Evolutionary conservation across 257 asterid genomes (phyloP).

Genomic region (Gentiana straminea): DNA sequence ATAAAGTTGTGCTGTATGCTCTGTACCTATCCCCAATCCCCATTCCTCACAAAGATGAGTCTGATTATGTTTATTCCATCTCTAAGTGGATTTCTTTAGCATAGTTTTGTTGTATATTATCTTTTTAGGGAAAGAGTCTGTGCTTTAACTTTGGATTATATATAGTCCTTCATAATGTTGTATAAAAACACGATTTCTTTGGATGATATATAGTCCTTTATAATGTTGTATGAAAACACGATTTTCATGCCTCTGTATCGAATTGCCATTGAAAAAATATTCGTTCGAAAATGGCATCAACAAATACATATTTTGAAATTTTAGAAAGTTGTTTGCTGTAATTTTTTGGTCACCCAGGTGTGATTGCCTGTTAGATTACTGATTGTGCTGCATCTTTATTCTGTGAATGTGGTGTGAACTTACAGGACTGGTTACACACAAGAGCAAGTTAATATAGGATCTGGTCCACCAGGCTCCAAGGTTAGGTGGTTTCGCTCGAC

Average conservation of each 20-base stretch:
- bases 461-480: constrained; percentile 93
- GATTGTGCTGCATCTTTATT: neutral
- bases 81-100: neutral
- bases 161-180: no score
- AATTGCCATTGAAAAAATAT: neutral
- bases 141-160: no score
- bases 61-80: no score
- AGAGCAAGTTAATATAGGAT: constrained; percentile 69
- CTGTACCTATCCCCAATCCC: no score
- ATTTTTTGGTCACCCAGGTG: neutral
- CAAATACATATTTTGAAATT: neutral
- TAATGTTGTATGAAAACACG: no score
- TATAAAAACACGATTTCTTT: no score
- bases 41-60: no score
- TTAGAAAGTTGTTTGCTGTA: neutral
- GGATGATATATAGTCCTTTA: no score
- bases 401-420: neutral
- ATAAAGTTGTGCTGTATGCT: neutral
- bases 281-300: neutral
- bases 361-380: neutral
- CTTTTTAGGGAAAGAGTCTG: neutral
- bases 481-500: constrained; percentile 88
- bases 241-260: no score
- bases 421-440: constrained; percentile 69
- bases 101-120: neutral